phyloP scores from a whole-genome alignment of 164 flowering plant species.

The Paratinospora sagittata region DNA sequence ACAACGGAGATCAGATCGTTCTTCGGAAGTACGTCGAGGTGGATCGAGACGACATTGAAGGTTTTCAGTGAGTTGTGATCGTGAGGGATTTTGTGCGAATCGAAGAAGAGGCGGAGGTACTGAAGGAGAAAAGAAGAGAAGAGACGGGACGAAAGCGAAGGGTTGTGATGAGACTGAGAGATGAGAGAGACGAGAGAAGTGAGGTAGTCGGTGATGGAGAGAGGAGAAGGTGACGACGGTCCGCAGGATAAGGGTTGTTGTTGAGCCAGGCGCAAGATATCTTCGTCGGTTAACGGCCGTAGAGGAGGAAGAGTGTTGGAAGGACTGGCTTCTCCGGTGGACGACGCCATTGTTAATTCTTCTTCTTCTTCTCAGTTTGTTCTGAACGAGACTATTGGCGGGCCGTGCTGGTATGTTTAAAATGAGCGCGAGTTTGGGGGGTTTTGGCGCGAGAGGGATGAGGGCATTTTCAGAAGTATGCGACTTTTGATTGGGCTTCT shows the following conservation, averaged over 20 bases:
- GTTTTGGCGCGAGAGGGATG: background rate
- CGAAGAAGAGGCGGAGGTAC: conserved; percentile 52
- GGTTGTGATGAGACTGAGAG: conserved; percentile 31
- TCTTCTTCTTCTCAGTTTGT: background rate
- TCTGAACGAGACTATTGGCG: background rate
- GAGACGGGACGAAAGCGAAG: conserved; percentile 36
- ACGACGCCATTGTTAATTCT: conserved; percentile 11
- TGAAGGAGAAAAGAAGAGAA: conserved; percentile 41
- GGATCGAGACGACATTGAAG: conserved; percentile 37
- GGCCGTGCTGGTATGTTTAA: background rate
- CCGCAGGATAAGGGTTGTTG: conserved; percentile 22
- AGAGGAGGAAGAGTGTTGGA: background rate
- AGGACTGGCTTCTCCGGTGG: conserved; percentile 10
- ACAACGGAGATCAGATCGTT: conserved; percentile 17
- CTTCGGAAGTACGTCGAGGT: conserved; percentile 25
- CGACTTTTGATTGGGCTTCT: background rate
- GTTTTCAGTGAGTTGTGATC: conserved; percentile 42
- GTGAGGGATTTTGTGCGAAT: conserved; percentile 45
- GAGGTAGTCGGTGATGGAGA: conserved; percentile 42
- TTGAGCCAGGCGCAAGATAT: conserved; percentile 43
- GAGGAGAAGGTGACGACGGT: conserved; percentile 33
- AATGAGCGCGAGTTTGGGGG: background rate
- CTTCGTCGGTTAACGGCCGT: conserved; percentile 27
- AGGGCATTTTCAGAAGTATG: background rate
- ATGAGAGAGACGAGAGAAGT: conserved; percentile 50